A percentile compares a stretch with the other conserved stretches of the same genome.
Evolutionary conservation across 2,329 filamentous ascomycete species (phyloP).

Genomic region (Cladosporium sp.): DNA sequence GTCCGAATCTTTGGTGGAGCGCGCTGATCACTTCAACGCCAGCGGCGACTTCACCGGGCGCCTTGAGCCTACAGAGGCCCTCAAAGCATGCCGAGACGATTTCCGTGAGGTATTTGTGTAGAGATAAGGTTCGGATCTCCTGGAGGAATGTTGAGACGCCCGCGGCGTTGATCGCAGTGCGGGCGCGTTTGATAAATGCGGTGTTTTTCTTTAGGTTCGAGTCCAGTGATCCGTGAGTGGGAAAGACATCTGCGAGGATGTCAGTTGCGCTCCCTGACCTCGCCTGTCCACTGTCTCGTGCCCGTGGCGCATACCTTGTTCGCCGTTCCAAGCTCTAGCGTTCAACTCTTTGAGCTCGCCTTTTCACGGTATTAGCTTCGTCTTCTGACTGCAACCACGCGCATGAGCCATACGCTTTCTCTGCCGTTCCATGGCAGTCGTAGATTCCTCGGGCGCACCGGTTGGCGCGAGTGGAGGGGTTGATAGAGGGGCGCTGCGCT

Average conservation of each 20-base stretch:
- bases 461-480: conserved; percentile 26
- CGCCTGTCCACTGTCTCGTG: neutral
- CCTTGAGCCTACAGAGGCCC: conserved; percentile 87
- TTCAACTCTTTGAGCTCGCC: conserved; percentile 91
- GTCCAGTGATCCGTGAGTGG: conserved; percentile 77
- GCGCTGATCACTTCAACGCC: conserved; percentile 92
- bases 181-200: conserved; percentile 93
- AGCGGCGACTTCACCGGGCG: conserved; percentile 85
- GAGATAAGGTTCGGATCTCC: conserved; percentile 84
- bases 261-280: conserved; percentile 25
- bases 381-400: neutral
- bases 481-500: conserved; percentile 26
- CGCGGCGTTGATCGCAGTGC: conserved; percentile 80
- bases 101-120: conserved; percentile 96
- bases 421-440: conserved; percentile 50
- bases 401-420: conserved; percentile 45
- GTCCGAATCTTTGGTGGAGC: conserved; percentile 92
- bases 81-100: conserved; percentile 96
- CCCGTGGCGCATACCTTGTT: conserved; percentile 63
- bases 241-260: conserved; percentile 67
- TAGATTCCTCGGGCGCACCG: conserved; percentile 26
- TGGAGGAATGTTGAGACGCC: conserved; percentile 81
- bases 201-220: conserved; percentile 98
- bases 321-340: conserved; percentile 81
- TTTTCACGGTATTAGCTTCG: conserved; percentile 41